These are phyloP conservation scores for Xylariales sp. DNA, from an alignment of 2,329 filamentous ascomycete species.

Conservation along the genomic window DNA sequence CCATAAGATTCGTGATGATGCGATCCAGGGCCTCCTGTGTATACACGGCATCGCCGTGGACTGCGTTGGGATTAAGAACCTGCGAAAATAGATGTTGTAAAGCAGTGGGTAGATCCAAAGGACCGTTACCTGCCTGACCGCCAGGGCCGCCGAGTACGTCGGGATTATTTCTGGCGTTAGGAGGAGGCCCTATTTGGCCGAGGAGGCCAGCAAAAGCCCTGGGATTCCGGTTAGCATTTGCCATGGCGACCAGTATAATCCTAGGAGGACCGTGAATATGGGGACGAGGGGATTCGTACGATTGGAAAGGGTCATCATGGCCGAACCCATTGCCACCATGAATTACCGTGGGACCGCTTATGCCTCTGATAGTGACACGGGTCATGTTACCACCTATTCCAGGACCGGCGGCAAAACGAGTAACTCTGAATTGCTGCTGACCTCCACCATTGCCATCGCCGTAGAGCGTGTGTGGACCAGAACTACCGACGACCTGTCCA, in stretches of 20 bases:
- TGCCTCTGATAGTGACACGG: constrained; percentile 42
- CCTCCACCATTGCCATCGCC: constrained; percentile 12
- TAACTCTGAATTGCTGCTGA: constrained; percentile 19
- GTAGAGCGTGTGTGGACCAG: constrained; percentile 22
- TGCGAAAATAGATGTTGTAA: constrained; percentile 49
- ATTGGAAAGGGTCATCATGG: constrained; percentile 38
- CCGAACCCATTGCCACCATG: constrained; percentile 1
- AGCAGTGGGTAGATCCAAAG: constrained; percentile 29
- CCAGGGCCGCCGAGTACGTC: constrained; percentile 9
- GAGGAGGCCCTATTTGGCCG: constrained; percentile 32
- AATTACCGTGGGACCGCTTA: constrained; percentile 23
- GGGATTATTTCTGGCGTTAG: constrained; percentile 18
- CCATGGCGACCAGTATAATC: constrained; percentile 9
- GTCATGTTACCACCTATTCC: constrained; percentile 35
- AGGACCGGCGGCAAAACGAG: constrained; percentile 33
- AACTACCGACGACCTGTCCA: constrained; percentile 15
- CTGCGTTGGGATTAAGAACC: constrained; percentile 47
- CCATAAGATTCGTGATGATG: constrained; percentile 84
- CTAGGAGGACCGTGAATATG: constrained; percentile 12
- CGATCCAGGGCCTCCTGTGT: constrained; percentile 86
- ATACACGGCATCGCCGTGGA: constrained; percentile 77
- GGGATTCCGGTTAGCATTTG: constrained; percentile 26
- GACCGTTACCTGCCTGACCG: constrained; percentile 16
- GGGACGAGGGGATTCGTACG: too few species aligned
- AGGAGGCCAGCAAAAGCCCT: constrained; percentile 46